A percentile compares a stretch with the other conserved stretches of the same genome.
phyloP scores from a whole-genome alignment of 2,329 filamentous ascomycete genomes.

The Beauveria brongniartii region DNA sequence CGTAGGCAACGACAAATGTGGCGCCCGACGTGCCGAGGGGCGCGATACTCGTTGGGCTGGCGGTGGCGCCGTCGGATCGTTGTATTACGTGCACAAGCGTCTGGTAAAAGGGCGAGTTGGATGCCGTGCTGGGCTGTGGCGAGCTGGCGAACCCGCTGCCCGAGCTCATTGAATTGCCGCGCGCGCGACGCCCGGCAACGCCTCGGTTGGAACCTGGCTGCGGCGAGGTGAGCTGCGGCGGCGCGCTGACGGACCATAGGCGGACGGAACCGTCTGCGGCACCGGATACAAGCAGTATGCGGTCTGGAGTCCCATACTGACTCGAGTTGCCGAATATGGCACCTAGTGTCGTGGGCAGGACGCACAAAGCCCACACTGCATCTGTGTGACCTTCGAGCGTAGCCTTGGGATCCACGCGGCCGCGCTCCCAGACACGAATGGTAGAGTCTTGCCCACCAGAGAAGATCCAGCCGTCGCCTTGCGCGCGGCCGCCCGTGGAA shows the following conservation, averaged over 20 bases:
- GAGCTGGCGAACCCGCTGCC: constrained; percentile 86
- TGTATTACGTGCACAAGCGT: constrained; percentile 82
- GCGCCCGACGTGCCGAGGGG: constrained; percentile 76
- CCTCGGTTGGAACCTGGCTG: constrained; percentile 59
- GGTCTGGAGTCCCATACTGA: constrained; percentile 71
- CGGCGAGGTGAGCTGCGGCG: constrained; percentile 76
- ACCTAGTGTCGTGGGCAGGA: constrained; percentile 75
- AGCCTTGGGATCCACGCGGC: constrained; percentile 88
- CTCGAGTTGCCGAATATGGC: constrained; percentile 70
- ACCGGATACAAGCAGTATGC: constrained; percentile 84
- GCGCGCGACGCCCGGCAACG: constrained; percentile 51
- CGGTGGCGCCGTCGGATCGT: constrained; percentile 53
- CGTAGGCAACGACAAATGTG: constrained; percentile 87
- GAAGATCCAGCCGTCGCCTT: constrained; percentile 96
- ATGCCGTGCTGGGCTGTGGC: constrained; percentile 81
- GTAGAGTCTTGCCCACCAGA: constrained; percentile 92
- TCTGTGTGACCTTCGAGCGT: constrained; percentile 92
- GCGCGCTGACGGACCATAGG: constrained; percentile 88
- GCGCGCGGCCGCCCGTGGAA: constrained; percentile 76
- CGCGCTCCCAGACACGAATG: constrained; percentile 90
- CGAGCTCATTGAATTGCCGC: constrained; percentile 89
- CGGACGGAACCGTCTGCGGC: constrained; percentile 86
- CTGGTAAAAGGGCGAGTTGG: constrained; percentile 77
- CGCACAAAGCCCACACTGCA: constrained; percentile 91
- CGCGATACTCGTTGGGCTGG: constrained; percentile 87